These are phyloP conservation scores for Fonsecaea pedrosoi DNA, from an alignment of 2,329 filamentous ascomycete species.

Conservation along the genomic window DNA sequence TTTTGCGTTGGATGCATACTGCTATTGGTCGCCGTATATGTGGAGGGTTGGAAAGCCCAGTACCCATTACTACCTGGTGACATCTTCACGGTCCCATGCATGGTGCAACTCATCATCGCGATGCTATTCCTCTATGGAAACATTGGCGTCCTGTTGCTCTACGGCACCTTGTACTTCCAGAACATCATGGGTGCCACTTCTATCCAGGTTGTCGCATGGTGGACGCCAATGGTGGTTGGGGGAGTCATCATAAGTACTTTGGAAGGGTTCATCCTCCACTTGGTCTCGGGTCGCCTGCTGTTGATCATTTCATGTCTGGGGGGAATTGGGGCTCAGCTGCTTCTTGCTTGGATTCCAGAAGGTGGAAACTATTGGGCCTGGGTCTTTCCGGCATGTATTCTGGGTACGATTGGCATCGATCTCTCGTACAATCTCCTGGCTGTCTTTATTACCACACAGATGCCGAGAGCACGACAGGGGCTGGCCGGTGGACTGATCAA, in stretches of 20 bases:
- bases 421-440: constrained; percentile 77
- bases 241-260: constrained; percentile 69
- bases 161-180: constrained; percentile 72
- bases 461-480: constrained; percentile 71
- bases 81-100: constrained; percentile 71
- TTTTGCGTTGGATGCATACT: constrained; percentile 68
- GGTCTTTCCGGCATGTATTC: constrained; percentile 68
- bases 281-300: constrained; percentile 67
- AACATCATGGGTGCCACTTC: constrained; percentile 65
- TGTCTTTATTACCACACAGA: constrained; percentile 76
- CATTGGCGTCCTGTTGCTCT: constrained; percentile 72
- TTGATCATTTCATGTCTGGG: constrained; percentile 67
- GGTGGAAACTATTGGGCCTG: constrained; percentile 72
- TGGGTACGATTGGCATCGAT: constrained; percentile 75
- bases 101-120: constrained; percentile 67
- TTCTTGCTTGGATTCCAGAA: constrained; percentile 69
- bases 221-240: constrained; percentile 69
- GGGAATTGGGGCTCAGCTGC: constrained; percentile 63
- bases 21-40: constrained; percentile 67
- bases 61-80: constrained; percentile 73
- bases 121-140: constrained; percentile 73
- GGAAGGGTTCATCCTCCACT: constrained; percentile 72
- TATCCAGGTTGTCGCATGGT: constrained; percentile 72
- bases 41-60: constrained; percentile 73
- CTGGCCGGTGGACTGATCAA: constrained; percentile 75